Conservation (phyloP, 2,329 filamentous ascomycete species). For the Curvularia sp. region DNA sequence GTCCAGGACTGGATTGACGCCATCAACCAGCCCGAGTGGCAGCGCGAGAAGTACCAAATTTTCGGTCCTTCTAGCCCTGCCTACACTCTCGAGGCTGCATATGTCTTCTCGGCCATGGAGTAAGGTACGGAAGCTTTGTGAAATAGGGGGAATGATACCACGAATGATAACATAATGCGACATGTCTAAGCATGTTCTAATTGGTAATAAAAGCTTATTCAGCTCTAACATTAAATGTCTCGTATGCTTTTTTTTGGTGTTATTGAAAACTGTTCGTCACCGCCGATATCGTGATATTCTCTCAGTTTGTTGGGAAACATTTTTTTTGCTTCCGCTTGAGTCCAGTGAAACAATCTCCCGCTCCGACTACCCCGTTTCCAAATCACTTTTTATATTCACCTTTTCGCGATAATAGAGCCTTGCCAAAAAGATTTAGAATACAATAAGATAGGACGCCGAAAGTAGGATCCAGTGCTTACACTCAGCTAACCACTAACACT, state of each 20-base stretch:
- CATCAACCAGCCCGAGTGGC: constrained; percentile 92
- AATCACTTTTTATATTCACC: no score
- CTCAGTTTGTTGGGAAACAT: neutral
- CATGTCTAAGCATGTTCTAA: constrained; percentile 11
- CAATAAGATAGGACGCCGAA: no score
- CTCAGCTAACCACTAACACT: no score
- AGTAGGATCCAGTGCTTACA: no score
- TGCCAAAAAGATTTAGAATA: no score
- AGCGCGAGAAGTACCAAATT: constrained; percentile 63
- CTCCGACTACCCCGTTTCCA: no score
- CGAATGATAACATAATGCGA: constrained; percentile 13
- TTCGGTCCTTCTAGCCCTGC: constrained; percentile 55
- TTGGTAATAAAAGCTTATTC: constrained; percentile 11
- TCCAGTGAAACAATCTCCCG: no score
- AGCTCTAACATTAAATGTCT: neutral
- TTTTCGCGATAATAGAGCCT: no score
- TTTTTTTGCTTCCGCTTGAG: no score
- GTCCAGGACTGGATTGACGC: constrained; percentile 93
- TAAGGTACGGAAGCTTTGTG: neutral
- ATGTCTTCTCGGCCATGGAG: constrained; percentile 52
- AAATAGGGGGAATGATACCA: constrained; percentile 15
- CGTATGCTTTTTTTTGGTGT: neutral
- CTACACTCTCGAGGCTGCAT: constrained; percentile 56
- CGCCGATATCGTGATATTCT: neutral
- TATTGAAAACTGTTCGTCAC: neutral